Base-by-base conservation (phyloP, 2,329 filamentous ascomycete species). In the Alternaria angustiovoidea region DNA sequence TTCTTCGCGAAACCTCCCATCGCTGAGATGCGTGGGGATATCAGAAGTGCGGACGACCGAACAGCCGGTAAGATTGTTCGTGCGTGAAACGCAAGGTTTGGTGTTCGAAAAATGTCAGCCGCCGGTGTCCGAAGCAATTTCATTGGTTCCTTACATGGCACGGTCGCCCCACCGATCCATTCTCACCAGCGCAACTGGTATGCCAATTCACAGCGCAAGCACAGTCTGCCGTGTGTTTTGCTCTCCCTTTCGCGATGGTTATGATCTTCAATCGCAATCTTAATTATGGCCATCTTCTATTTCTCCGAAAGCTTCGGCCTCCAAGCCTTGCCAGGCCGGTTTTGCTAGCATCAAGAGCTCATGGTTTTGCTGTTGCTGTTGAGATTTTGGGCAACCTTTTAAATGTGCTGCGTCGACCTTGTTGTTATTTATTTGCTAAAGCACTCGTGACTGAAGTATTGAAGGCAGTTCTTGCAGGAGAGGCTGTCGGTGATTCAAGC, bases 311-410 rank as follows among this genome's bases (percentile, higher is more conserved):
- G 7, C 28, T 32, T 11, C 44, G 16, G 44, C 28, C n/a, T n/a
- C 26, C 28, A 47, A 47, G 44, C 44, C 11, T 47, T 26, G 44
- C 44, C 2, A 47, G 44, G 44, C 44, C 44, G 44, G 26, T 32
- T 47, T 47, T 30, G 26, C 32, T 32, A 32, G 44, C 26, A 47
- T 47, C n/a, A 32, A 47, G 28, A 16, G n/a, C 32, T n/a, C 32
- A 47, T 47, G 20, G 32, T 47, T 12, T 47, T 32, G 32, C n/a
- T 47, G 44, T 32, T 47, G 44, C n/a, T 47, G 44, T 47, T 47
- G 44, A 47, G 44, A 12, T 32, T 1, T 9, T 16, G 8, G 44
- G 26, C 26, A n/a, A 14, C 11, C 11, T 47, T 32, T 16, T 7
- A n/a, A 32, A 47, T 14, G 9, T 30, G n/a, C 11, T 47, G 28